These are phyloP conservation scores for Ceratobasidium sp. DNA, from an alignment of 1,284 basidiomycete species.

Conservation along the genomic window DNA sequence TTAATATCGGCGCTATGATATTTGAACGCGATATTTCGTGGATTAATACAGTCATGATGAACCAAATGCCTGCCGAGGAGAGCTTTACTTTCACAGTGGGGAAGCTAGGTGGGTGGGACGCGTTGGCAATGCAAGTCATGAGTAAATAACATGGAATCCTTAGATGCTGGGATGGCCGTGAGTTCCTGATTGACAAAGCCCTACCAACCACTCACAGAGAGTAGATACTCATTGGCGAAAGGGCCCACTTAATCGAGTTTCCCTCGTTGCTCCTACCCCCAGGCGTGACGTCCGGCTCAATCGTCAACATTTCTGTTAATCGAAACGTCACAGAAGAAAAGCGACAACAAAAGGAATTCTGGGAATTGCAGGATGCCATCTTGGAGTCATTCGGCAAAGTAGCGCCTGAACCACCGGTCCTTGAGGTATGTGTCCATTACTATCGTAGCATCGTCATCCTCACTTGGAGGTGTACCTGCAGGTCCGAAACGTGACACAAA, in stretches of 20 bases:
- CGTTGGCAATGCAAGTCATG: not conserved
- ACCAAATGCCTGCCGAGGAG: slow-evolving; percentile 47
- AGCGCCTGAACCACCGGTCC: slow-evolving; percentile 73
- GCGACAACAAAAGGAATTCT: slow-evolving; percentile 79
- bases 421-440: slow-evolving; percentile 60
- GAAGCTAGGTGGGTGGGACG: slow-evolving; percentile 63
- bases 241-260: slow-evolving; percentile 94
- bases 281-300: slow-evolving; percentile 89
- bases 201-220: not conserved
- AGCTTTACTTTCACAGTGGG: slow-evolving; percentile 74
- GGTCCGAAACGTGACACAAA: slow-evolving; percentile 94
- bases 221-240: slow-evolving; percentile 87
- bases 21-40: not conserved
- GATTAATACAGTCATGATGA: not conserved
- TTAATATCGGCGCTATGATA: not conserved
- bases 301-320: slow-evolving; percentile 92
- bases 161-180: slow-evolving; percentile 85
- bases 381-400: slow-evolving; percentile 72
- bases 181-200: slow-evolving; percentile 43
- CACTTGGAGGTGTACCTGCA: slow-evolving; percentile 48
- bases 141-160: slow-evolving; percentile 29
- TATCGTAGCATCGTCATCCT: not conserved
- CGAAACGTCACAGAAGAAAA: slow-evolving; percentile 84
- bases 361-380: slow-evolving; percentile 81
- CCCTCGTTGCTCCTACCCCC: slow-evolving; percentile 91